Evolutionary conservation across 805 yeast species (phyloP), one percentile per base, ranked within the genome.

Genomic region (Debaryomyces tyrocola): DNA sequence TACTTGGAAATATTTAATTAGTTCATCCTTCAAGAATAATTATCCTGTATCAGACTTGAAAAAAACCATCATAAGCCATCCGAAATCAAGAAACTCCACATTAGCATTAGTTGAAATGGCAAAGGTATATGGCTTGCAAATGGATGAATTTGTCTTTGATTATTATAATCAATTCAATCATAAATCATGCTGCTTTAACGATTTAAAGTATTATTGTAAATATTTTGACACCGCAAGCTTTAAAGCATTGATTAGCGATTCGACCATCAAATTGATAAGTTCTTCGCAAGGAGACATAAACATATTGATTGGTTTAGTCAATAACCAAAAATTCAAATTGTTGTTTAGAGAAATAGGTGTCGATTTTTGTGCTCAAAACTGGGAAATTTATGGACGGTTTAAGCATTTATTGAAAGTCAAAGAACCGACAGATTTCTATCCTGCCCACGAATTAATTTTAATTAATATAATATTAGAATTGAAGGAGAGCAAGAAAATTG

Each of bases 111-210:
- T 67, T 17, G 65, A 67, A 39, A 47, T 62, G 27, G 42, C 57
- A 10, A 44, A 50, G 9, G 58, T 51, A 1, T 65, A 66, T 46
- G 45, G 44, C 0, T 51, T 53, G 6, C 51, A 63, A 2, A 51
- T 67, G 4, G 57, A 57, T 1, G 52, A 66, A 0, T 64, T 72
- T 4, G 50, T 77, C 8, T 45, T 51, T 0, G 58, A 56, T 10
- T 85, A 85, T 56, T 69, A 83, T 50, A 49, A 59, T 0, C 57
- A 53, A 5, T 78, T 73, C 57, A 80, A 79, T 18, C 55, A 73
- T 41, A 89, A 87, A 58, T 70, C 80, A 21, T 85, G 91, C 54
- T 85, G 90, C 44, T 78, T 75, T 47, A 68, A 72, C 21, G 96
- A 88, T 59, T 60, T 90, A 41, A 68, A 69, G 47, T 44, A 45